Conservation (phyloP, 345 rosid species). For the Boechera retrofracta region DNA sequence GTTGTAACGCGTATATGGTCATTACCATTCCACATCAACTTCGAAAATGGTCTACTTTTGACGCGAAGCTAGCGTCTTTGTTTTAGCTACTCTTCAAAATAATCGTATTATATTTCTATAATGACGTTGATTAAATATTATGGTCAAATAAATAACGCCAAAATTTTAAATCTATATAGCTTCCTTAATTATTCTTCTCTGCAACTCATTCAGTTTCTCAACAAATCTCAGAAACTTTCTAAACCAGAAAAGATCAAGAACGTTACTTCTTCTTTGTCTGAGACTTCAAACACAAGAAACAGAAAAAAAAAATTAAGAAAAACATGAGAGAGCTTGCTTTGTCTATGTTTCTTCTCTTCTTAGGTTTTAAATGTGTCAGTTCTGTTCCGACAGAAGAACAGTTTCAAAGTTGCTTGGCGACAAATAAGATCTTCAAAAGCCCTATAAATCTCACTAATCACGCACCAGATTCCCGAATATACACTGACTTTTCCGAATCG, state of each 20-base stretch:
- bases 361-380: background rate
- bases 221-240: slow-evolving; percentile 27
- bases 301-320: background rate
- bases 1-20: slow-evolving; percentile 32
- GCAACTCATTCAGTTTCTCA: slow-evolving; percentile 38
- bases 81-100: slow-evolving; percentile 23
- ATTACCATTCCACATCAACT: slow-evolving; percentile 20
- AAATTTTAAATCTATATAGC: slow-evolving; percentile 24
- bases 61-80: slow-evolving; percentile 29
- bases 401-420: slow-evolving; percentile 35
- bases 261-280: slow-evolving; percentile 19
- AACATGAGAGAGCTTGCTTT: slow-evolving; percentile 29
- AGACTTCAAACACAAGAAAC: slow-evolving; percentile 39
- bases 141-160: slow-evolving; percentile 21
- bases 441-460: background rate
- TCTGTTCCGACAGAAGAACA: slow-evolving; percentile 40
- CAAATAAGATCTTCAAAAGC: background rate
- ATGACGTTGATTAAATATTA: background rate
- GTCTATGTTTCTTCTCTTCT: slow-evolving; percentile 25
- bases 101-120: slow-evolving; percentile 19
- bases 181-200: slow-evolving; percentile 24
- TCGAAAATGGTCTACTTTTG: slow-evolving; percentile 23
- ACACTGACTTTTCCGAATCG: slow-evolving; percentile 19
- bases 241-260: slow-evolving; percentile 25
- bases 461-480: slow-evolving; percentile 4